These are phyloP conservation scores for Coprinopsis cinerea DNA, from an alignment of 768 basidiomycete genomes.

Conservation along the genomic window DNA sequence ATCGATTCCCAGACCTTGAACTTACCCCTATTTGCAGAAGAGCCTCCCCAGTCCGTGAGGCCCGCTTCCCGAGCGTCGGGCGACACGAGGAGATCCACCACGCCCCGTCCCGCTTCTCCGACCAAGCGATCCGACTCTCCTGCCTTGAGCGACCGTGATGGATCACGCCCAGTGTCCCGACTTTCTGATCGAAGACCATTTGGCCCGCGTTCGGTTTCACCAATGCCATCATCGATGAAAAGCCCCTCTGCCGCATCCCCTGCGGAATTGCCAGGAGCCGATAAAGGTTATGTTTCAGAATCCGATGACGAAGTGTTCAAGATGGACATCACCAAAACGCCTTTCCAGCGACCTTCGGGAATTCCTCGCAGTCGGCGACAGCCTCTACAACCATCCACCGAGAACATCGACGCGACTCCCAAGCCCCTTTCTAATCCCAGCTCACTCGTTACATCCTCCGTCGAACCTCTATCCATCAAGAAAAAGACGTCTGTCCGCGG, in stretches of 20 bases:
- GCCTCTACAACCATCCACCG: constrained; percentile 47
- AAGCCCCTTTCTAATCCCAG: constrained; percentile 24
- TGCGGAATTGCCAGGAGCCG: constrained; percentile 38
- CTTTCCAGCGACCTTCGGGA: constrained; percentile 22
- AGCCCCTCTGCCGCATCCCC: constrained; percentile 29
- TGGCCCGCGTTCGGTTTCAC: constrained; percentile 74
- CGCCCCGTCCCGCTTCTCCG: constrained; percentile 44
- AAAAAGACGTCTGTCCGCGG: constrained; percentile 68
- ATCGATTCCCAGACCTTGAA: constrained; percentile 5
- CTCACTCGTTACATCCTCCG: constrained; percentile 22
- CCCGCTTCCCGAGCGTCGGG: constrained; percentile 51
- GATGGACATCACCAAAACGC: constrained; percentile 6
- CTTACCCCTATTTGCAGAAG: constrained; percentile 37
- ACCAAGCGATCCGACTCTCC: constrained; percentile 28
- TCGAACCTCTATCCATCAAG: constrained; percentile 81
- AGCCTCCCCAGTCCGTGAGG: constrained; percentile 48
- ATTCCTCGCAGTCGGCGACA: constrained; percentile 72
- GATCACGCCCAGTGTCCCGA: constrained; percentile 39
- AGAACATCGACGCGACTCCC: constrained; percentile 50
- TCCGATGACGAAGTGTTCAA: constrained; percentile 6
- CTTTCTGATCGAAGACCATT: constrained; percentile 54
- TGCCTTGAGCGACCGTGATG: constrained; percentile 20
- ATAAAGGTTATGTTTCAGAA: constrained; percentile 20
- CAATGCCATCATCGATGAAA: constrained; percentile 46
- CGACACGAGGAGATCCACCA: constrained; percentile 38